Conservation (phyloP, 2,329 filamentous ascomycete genomes). For the Verticillium klebahnii region DNA sequence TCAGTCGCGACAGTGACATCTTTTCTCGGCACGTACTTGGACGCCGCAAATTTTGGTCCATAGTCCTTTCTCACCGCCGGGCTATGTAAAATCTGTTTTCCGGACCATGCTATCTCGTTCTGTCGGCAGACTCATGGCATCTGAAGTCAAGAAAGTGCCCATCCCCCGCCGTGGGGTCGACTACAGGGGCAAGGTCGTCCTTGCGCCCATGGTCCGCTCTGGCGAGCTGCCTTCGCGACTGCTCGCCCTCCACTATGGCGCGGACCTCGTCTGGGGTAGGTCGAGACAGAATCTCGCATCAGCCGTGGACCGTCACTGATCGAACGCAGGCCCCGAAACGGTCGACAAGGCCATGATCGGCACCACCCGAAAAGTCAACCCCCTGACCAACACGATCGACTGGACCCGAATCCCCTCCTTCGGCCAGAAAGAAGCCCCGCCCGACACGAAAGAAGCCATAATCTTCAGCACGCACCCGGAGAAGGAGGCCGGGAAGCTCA, state of each 20-base stretch:
- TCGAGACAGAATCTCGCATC: slow-evolving; percentile 21
- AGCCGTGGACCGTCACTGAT: slow-evolving; percentile 2
- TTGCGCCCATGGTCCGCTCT: slow-evolving; percentile 97
- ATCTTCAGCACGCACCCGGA: slow-evolving; percentile 82
- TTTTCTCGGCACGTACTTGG: not conserved
- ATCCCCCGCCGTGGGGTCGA: slow-evolving; percentile 87
- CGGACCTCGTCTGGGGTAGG: slow-evolving; percentile 91
- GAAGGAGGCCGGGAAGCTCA: slow-evolving; percentile 67
- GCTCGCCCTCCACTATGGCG: slow-evolving; percentile 87
- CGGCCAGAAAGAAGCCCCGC: slow-evolving; percentile 52
- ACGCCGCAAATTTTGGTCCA: not conserved
- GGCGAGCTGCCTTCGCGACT: slow-evolving; percentile 90
- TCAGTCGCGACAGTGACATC: not conserved
- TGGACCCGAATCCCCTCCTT: slow-evolving; percentile 75
- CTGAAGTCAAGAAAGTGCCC: slow-evolving; percentile 62
- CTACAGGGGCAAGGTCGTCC: slow-evolving; percentile 88
- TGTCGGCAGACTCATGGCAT: slow-evolving; percentile 52
- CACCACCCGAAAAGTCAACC: slow-evolving; percentile 71
- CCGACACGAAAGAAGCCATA: slow-evolving; percentile 57
- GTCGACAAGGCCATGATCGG: slow-evolving; percentile 91
- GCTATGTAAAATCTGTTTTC: slow-evolving; percentile 4
- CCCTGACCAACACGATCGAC: slow-evolving; percentile 73
- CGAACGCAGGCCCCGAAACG: slow-evolving; percentile 72
- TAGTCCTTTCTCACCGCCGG: not conserved
- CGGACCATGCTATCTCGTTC: slow-evolving; percentile 25